These are phyloP conservation scores for Melocanna baccifera DNA, from an alignment of 176 grass and related monocot species.

Conservation along the genomic window DNA sequence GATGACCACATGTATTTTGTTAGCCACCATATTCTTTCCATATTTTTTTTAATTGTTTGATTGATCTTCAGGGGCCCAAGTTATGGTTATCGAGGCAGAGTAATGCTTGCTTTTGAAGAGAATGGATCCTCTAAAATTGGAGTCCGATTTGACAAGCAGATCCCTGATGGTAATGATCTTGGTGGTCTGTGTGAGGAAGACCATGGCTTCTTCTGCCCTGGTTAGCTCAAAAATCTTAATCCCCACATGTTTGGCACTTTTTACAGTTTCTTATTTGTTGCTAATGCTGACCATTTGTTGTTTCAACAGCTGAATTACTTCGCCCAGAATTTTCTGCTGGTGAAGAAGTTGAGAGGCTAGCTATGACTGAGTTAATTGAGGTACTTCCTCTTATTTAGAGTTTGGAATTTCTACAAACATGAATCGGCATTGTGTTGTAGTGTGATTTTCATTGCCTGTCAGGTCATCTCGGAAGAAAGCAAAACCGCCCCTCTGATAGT, in stretches of 20 bases:
- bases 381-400: constrained; percentile 33
- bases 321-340: constrained; percentile 52
- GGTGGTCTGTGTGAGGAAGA: constrained; percentile 96
- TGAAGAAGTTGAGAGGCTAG: constrained; percentile 90
- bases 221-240: constrained; percentile 51
- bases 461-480: constrained; percentile 93
- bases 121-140: constrained; percentile 97
- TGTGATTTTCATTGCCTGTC: constrained; percentile 35
- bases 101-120: constrained; percentile 96
- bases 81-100: constrained; percentile 81
- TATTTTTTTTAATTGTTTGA: constrained; percentile 9
- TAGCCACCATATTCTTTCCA: not conserved
- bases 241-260: not conserved
- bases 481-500: constrained; percentile 87
- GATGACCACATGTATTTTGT: not conserved
- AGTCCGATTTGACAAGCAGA: constrained; percentile 91
- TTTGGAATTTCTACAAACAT: not conserved
- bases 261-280: constrained; percentile 30
- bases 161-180: constrained; percentile 96
- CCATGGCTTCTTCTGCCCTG: constrained; percentile 94
- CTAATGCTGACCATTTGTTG: constrained; percentile 26
- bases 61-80: constrained; percentile 70
- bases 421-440: constrained; percentile 1
- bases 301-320: constrained; percentile 65
- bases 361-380: constrained; percentile 80